Evolutionary conservation across 2,329 filamentous ascomycete genomes (phyloP), one percentile per base, ranked within the genome.

Genomic region (Corinectria fuckeliana): DNA sequence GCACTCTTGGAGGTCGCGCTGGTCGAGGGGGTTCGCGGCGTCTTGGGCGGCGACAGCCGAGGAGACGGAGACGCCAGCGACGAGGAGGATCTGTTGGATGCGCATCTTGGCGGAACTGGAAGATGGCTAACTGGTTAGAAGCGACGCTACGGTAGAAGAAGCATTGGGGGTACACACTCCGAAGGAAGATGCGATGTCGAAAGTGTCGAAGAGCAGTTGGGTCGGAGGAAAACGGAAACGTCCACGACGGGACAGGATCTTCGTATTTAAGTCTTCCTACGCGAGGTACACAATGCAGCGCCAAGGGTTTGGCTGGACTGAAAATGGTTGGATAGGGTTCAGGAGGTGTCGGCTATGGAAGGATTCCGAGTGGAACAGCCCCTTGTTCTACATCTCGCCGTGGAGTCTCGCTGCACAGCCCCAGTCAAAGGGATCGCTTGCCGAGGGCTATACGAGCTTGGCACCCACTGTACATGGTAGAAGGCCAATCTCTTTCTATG

Each of bases 1-100:
- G 56, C 68, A 70, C 36, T 62, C 60, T n/a, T 62, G n/a, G 2
- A 50, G 20, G 44, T 67, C 64, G 16, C 66, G 66, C 48, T 69
- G 60, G 3, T 62, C 39, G 28, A 69, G 48, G 42, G 18, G 14
- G 20, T 61, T 52, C 16, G 42, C 39, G 4, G 48, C 58, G 28
- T 56, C 55, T 41, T 50, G 25, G 23, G 59, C 56, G n/a, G 65
- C 55, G 42, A 45, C 4, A 5, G 5, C 42, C 8, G 42, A 28
- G 16, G 47, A 63, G 13, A 58, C 30, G 13, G 53, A 52, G 20
- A 50, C 56, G 28, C 54, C 63, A 34, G 41, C 41, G 38, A 58
- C 14, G 44, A 68, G 52, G 32, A 68, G 38, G 23, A 56, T 28
- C 5, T 32, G 20, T 11, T 54, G 30, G 21, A 23, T 18, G 13